Base-by-base conservation (phyloP, 2,329 filamentous ascomycete species). In the Hymenoscyphus infarciens region DNA sequence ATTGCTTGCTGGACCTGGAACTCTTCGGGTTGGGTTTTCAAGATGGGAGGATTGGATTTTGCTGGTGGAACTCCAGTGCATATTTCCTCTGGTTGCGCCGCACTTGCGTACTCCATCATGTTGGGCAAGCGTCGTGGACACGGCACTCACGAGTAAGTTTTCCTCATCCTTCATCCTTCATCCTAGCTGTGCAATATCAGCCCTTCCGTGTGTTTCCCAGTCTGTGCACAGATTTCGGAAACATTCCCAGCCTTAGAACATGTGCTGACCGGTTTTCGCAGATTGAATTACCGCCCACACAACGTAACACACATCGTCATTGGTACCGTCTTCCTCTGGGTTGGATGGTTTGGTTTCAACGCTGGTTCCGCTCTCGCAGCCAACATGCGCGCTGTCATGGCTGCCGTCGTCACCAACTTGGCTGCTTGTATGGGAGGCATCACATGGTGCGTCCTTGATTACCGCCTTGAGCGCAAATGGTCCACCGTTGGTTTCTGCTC, bases 1-100 rank as follows among this genome's bases (percentile, higher is more conserved):
- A 92, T 97, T 73, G 92, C 92, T 55, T 96, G 92, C 82, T 97
- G 92, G 92, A 96, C 91, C 8, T 97, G 92, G 92, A 96, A 96
- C 74, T 77, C 89, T 0, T 79, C 80, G 35, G 92, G 92, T 25
- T 97, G 92, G 92, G 86, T 88, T 13, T 89, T 83, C 76, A 81
- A 84, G 68, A 83, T 96, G 78, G 92, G 92, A 56, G 91, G 90
- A 31, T 83, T 96, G 54, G 92, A 96, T 77, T 96, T 95, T 72
- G 92, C 92, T 25, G 92, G 92, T 66, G 92, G 92, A 71, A 96
- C 92, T 1, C 92, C 92, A 0, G 92, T 97, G 60, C 92, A 97
- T 75, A 95, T 96, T 70, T 81, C 90, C 1, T 94, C 91, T 2
- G 92, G 92, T 58, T 84, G 85, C 54, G 91, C 92, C 19, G 92